Evolutionary conservation across 495 filamentous ascomycete genomes (phyloP).

Genomic region (Opeltia flavorubescens): DNA sequence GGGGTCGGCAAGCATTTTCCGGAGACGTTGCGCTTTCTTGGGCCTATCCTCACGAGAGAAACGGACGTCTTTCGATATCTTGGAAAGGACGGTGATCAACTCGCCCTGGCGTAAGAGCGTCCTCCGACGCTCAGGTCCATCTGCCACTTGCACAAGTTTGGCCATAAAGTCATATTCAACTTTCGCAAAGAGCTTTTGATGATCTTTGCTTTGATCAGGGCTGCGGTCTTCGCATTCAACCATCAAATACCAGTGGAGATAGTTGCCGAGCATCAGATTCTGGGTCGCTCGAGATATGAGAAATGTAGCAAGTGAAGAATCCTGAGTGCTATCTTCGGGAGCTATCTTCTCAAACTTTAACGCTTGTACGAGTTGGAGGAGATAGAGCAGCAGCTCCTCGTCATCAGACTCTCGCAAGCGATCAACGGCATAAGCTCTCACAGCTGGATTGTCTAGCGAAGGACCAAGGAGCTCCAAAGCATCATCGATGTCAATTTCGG

Average conservation of each 20-base stretch:
- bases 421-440: slow-evolving; percentile 87
- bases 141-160: slow-evolving; percentile 45
- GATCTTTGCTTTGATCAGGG: slow-evolving; percentile 50
- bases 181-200: slow-evolving; percentile 73
- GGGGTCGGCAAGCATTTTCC: slow-evolving; percentile 69
- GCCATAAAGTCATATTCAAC: slow-evolving; percentile 93
- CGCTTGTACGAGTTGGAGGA: slow-evolving; percentile 90
- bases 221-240: slow-evolving; percentile 85
- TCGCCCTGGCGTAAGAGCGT: slow-evolving; percentile 79
- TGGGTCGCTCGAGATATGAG: slow-evolving; percentile 71
- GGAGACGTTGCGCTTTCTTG: slow-evolving; percentile 68
- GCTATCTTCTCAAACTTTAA: slow-evolving; percentile 82
- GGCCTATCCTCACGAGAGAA: slow-evolving; percentile 61
- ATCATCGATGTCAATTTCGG: slow-evolving; percentile 93
- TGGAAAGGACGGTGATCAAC: slow-evolving; percentile 71
- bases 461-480: slow-evolving; percentile 89
- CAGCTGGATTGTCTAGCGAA: slow-evolving; percentile 73
- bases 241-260: slow-evolving; percentile 96
- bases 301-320: slow-evolving; percentile 83
- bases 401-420: slow-evolving; percentile 84
- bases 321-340: slow-evolving; percentile 49
- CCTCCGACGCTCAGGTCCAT: slow-evolving; percentile 54
- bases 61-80: slow-evolving; percentile 81
- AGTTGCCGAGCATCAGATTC: slow-evolving; percentile 84
- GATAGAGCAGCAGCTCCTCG: slow-evolving; percentile 80